Conservation (phyloP, 225 moss, liverwort and hornwort genomes). For the Sphagnum tenellum region DNA sequence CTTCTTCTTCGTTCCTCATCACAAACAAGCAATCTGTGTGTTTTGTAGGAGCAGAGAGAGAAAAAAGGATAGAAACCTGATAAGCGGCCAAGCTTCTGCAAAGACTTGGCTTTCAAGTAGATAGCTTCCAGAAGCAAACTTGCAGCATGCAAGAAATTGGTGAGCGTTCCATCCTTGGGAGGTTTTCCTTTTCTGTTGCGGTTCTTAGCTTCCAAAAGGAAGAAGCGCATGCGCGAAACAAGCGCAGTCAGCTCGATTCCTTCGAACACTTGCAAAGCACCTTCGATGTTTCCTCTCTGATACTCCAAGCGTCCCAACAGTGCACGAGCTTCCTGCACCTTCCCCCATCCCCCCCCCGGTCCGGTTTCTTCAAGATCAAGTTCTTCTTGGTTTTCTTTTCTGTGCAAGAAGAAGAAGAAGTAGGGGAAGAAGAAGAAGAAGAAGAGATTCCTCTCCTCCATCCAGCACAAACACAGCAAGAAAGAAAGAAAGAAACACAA, state of each 20-base stretch:
- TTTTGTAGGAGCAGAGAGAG: too few relatives aligned
- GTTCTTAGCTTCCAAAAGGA: slow-evolving; percentile 25
- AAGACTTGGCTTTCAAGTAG: slow-evolving; percentile 69
- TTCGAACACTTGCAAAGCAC: slow-evolving; percentile 52
- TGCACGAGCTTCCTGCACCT: slow-evolving; percentile 62
- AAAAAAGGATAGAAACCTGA: slow-evolving; percentile 21
- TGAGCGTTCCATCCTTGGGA: slow-evolving; percentile 27
- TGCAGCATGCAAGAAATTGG: slow-evolving; percentile 48
- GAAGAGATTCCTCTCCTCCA: too few relatives aligned
- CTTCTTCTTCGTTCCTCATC: too few relatives aligned
- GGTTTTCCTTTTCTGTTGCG: slow-evolving; percentile 29
- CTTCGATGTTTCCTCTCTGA: slow-evolving; percentile 60
- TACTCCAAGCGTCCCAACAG: slow-evolving; percentile 61
- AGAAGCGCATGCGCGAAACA: slow-evolving; percentile 45
- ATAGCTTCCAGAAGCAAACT: slow-evolving; percentile 62
- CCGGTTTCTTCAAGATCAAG: too few relatives aligned
- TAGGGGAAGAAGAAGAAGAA: too few relatives aligned
- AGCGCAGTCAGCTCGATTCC: slow-evolving; percentile 45
- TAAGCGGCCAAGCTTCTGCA: slow-evolving; percentile 52
- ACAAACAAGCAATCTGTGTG: too few relatives aligned
- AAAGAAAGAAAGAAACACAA: not conserved
- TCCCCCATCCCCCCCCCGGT: not conserved
- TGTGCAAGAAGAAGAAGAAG: too few relatives aligned
- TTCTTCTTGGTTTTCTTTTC: too few relatives aligned
- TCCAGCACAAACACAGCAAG: not conserved